phyloP scores from a whole-genome alignment of 2,329 filamentous ascomycete genomes.

The Exutisphaerella laricina region DNA sequence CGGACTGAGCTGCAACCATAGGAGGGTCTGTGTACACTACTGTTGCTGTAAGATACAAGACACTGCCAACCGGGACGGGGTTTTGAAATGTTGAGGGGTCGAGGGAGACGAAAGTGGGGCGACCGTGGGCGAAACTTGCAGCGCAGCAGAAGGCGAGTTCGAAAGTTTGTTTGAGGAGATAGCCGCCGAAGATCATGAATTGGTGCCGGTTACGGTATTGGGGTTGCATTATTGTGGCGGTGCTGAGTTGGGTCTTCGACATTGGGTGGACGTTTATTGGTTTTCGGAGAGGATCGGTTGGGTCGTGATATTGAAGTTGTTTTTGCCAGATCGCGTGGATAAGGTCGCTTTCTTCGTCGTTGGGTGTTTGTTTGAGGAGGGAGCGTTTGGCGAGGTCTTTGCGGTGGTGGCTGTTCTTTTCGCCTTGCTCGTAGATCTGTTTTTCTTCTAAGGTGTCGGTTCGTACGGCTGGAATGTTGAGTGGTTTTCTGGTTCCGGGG shows the following conservation, averaged over 20 bases:
- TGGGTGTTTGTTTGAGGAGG: conserved; percentile 61
- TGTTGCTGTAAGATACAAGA: conserved; percentile 66
- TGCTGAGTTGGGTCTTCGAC: conserved; percentile 57
- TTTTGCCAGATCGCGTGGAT: conserved; percentile 70
- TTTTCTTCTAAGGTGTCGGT: conserved; percentile 62
- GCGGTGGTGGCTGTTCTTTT: conserved; percentile 61
- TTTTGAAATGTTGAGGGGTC: conserved; percentile 71
- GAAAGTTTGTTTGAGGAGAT: conserved; percentile 67
- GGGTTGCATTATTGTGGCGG: conserved; percentile 70
- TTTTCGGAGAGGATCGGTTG: conserved; percentile 49
- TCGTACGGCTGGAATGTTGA: conserved; percentile 56
- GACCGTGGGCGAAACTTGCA: conserved; percentile 62
- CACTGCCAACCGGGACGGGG: conserved; percentile 67
- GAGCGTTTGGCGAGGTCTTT: conserved; percentile 57
- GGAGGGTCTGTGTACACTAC: conserved; percentile 66
- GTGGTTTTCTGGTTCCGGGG: conserved; percentile 60
- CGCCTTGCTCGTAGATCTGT: conserved; percentile 56
- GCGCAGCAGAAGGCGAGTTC: conserved; percentile 72
- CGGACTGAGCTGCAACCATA: conserved; percentile 37
- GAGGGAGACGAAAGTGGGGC: conserved; percentile 65
- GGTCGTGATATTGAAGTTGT: conserved; percentile 59
- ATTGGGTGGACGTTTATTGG: conserved; percentile 58
- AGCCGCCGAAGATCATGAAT: conserved; percentile 75
- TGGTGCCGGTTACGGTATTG: conserved; percentile 53
- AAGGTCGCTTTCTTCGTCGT: conserved; percentile 64